Base-by-base conservation (phyloP, 2,329 filamentous ascomycete genomes). In the Fusarium burgessii region DNA sequence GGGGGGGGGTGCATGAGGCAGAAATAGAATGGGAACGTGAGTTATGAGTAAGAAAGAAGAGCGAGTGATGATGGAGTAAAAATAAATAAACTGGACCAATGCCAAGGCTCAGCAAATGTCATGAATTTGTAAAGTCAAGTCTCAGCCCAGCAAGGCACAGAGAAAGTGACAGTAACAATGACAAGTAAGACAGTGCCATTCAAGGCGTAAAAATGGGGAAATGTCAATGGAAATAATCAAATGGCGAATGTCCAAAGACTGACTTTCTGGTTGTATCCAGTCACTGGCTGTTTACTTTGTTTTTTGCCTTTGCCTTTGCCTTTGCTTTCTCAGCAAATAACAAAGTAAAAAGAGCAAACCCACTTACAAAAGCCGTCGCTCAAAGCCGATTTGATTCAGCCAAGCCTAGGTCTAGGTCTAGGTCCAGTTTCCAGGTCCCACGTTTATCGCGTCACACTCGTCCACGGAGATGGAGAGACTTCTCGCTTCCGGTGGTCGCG, bases 381-480 rank as follows among this genome's bases (percentile, higher is more conserved):
- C 27, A n/a, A 46, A 54, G 62, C 62, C 63, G 55, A 58, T 59
- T 33, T 59, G 62, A 49, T 59, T 41, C 63, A 66, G 57, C 35
- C 52, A 32, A 47, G 41, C 33, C 49, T 29, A 64, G 47, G n/a
- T n/a, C n/a, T n/a, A n/a, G n/a, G n/a, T n/a, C 23, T 23, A 23
- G 23, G 36, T n/a, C 38, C 20, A 56, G 40, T 35, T 35, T 47
- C 38, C 14, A 51, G 60, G 64, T 67, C 70, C 66, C 66, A 58
- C 70, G 54, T 71, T 69, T 66, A 72, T 72, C 69, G 68, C 70
- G 58, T 72, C 66, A 58, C 69, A 58, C 69, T 41, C 20, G 67
- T 60, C 69, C 70, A 69, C 56, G 56, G 66, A 56, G 47, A 72
- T 62, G 62, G 70, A 71, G 70, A 72, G 62, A 69, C 62, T 71